Evolutionary conservation across 2,329 filamentous ascomycete species (phyloP), one percentile per base, ranked within the genome.

Genomic region (Arthrobotrys musiformis): DNA sequence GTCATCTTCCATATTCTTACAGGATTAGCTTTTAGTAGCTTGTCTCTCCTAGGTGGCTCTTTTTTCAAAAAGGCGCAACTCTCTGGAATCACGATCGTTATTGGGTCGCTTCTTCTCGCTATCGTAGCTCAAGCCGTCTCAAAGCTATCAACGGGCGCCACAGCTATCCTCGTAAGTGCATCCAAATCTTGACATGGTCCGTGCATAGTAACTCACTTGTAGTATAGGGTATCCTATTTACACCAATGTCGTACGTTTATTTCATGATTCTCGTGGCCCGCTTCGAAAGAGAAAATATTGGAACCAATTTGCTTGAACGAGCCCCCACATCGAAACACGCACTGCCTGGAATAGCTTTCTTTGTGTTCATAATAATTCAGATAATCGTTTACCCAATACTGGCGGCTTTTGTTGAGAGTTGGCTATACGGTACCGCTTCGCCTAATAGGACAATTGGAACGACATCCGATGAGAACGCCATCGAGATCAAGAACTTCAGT

Each of bases 21-120:
- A n/a, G 94, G 94, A 5, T 85, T 96, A 2, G 88, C 93, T 1
- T 85, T 97, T 52, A 89, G 91, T 0, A 95, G 92, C 48, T 91
- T 93, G 82, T 92, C 93, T 1, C 89, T 97, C 66, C 87, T 97
- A 44, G 91, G 91, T 26, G 93, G 91, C 0, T 89, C 92, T 7
- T 91, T 97, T 81, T 97, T 97, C 86, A 91, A 89, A 80, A 94
- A 91, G 82, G 90, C 94, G 0, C 94, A 97, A 83, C 88, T 97
- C 2, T 95, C 92, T 70, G 94, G 94, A 28, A 94, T 96, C 78
- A 89, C 90, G 0, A 88, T 92, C 44, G 90, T 91, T 7, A 90
- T 97, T 26, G 84, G 89, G 17, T 90, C 89, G 11, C 87, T 96
- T 26, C 84, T 96, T 1, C 86, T 97, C 0, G 93, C 91, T 15